Conservation (phyloP, 2,329 filamentous ascomycete genomes). For the Metarhizium brunneum region DNA sequence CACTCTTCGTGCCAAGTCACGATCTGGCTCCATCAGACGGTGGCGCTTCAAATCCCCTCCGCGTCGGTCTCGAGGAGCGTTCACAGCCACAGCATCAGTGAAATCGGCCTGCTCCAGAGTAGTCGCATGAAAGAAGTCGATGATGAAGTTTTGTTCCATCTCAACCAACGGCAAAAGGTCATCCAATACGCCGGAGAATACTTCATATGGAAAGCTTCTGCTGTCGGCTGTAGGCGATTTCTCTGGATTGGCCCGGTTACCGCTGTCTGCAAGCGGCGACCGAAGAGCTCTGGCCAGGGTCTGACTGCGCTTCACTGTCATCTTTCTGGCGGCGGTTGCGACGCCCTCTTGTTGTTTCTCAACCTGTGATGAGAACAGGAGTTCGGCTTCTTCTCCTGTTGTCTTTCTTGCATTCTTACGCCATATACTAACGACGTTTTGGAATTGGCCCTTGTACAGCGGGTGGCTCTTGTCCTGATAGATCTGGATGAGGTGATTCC, state of each 20-base stretch:
- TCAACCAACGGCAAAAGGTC: conserved; percentile 76
- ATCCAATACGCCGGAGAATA: conserved; percentile 70
- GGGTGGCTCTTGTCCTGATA: conserved; percentile 72
- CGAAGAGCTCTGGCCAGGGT: conserved; percentile 69
- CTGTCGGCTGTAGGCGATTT: conserved; percentile 49
- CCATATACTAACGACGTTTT: conserved; percentile 68
- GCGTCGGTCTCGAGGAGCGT: conserved; percentile 56
- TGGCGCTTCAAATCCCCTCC: conserved; percentile 65
- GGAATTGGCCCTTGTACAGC: conserved; percentile 75
- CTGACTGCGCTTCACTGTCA: conserved; percentile 90
- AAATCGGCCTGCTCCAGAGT: conserved; percentile 77
- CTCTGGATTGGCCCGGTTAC: conserved; percentile 38
- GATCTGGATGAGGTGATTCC: conserved; percentile 68
- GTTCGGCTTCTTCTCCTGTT: conserved; percentile 66
- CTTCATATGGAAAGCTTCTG: conserved; percentile 66
- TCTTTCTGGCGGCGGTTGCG: conserved; percentile 69
- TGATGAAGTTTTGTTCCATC: conserved; percentile 92
- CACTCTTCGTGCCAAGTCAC: conserved; percentile 74
- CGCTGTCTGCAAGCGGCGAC: conserved; percentile 55
- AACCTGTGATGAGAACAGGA: conserved; percentile 75
- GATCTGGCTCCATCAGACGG: conserved; percentile 79
- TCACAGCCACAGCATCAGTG: conserved; percentile 62
- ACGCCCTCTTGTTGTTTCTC: conserved; percentile 81
- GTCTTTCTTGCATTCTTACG: conserved; percentile 69
- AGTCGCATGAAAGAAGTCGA: conserved; percentile 95